A percentile compares a stretch with the other conserved stretches of the same genome.
Evolutionary conservation across 2,329 filamentous ascomycete species (phyloP).

Genomic region (Ophiosphaerella herpotricha): DNA sequence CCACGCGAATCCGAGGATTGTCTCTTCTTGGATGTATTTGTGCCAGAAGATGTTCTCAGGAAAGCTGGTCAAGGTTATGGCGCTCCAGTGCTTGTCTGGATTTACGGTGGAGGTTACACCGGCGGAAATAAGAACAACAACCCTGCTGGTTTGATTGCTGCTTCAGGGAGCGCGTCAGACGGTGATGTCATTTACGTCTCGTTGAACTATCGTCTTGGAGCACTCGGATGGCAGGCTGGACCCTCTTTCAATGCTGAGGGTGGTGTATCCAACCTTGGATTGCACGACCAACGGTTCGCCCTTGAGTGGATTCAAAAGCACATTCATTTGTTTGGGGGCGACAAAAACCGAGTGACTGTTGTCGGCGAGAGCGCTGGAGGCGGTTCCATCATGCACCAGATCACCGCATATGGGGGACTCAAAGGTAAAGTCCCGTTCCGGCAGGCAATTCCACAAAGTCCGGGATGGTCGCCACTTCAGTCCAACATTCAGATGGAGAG

Average conservation of each 20-base stretch:
- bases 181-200: conserved; percentile 52
- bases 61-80: conserved; percentile 35
- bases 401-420: conserved; percentile 46
- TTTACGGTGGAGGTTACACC: conserved; percentile 56
- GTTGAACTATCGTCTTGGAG: conserved; percentile 54
- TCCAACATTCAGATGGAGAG: conserved; percentile 36
- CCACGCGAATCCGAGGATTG: conserved; percentile 53
- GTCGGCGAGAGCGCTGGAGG: conserved; percentile 47
- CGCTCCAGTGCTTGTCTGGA: conserved; percentile 55
- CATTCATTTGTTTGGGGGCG: conserved; percentile 47
- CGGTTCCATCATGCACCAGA: conserved; percentile 47
- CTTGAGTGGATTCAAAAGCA: conserved; percentile 48
- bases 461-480: conserved; percentile 44
- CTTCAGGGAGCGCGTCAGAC: conserved; percentile 46
- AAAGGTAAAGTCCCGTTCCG: conserved; percentile 47
- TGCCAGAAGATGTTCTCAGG: conserved; percentile 48
- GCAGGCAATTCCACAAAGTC: conserved; percentile 46
- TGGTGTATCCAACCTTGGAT: conserved; percentile 39
- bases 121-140: conserved; percentile 48
- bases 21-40: conserved; percentile 54
- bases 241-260: conserved; percentile 42
- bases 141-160: conserved; percentile 49
- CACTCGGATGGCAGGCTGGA: conserved; percentile 42
- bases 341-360: conserved; percentile 44
- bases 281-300: conserved; percentile 47